A percentile compares a stretch with the other conserved stretches of the same genome.
phyloP scores from a whole-genome alignment of 305 asterid genomes.

The Solanum hybrid region DNA sequence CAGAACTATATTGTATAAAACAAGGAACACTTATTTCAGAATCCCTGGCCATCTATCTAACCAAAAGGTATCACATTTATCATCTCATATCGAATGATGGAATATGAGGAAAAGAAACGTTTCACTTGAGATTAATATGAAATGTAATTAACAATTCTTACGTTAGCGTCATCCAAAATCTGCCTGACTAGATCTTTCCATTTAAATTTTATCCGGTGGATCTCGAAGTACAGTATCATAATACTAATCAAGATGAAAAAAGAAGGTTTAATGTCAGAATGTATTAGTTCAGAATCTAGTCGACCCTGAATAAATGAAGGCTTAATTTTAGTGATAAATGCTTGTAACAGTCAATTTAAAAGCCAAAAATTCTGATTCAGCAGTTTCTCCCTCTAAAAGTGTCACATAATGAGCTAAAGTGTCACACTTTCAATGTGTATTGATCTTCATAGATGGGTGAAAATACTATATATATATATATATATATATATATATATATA shows the following conservation, averaged over 20 bases:
- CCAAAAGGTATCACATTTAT: slow-evolving; percentile 52
- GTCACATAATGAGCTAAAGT: neutral
- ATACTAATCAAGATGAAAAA: neutral
- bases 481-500: slow-evolving; percentile 23
- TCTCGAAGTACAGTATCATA: neutral
- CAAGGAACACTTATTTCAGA: neutral
- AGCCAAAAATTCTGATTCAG: neutral
- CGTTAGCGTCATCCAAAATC: neutral
- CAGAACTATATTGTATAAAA: neutral
- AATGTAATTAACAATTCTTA: neutral
- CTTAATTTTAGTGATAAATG: neutral
- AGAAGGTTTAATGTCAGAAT: neutral
- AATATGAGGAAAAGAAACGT: neutral
- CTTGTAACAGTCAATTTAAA: neutral
- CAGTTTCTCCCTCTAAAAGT: neutral
- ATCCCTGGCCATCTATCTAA: neutral
- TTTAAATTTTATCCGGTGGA: neutral
- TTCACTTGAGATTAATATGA: neutral
- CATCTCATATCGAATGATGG: neutral
- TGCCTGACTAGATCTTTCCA: neutral
- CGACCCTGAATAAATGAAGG: neutral
- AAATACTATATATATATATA: too few relatives aligned
- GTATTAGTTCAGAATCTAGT: neutral
- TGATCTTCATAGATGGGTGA: too few relatives aligned
- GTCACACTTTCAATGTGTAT: neutral